phyloP scores from a whole-genome alignment of 441 rosid species.

The Arabidopsis lyrata region DNA sequence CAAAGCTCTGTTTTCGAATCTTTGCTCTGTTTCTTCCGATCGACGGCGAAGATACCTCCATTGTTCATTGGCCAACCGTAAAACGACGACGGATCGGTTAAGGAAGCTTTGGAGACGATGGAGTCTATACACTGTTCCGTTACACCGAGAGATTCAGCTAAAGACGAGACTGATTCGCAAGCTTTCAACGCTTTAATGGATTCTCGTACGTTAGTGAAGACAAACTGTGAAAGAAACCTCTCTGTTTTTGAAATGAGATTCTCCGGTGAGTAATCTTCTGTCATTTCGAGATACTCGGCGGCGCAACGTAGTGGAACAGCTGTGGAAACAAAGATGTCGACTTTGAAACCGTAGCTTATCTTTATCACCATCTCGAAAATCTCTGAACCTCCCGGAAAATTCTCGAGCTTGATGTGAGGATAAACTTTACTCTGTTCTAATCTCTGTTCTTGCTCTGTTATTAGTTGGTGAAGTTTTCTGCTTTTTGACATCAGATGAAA shows the following conservation, averaged over 20 bases:
- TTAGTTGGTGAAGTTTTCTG: slow-evolving; percentile 54
- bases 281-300: slow-evolving; percentile 69
- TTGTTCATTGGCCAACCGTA: slow-evolving; percentile 73
- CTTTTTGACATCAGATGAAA: slow-evolving; percentile 67
- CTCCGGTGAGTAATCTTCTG: slow-evolving; percentile 57
- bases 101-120: slow-evolving; percentile 47
- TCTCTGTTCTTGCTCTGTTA: slow-evolving; percentile 55
- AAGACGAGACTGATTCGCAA: slow-evolving; percentile 53
- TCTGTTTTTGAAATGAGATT: slow-evolving; percentile 60
- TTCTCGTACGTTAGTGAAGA: slow-evolving; percentile 51
- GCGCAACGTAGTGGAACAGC: slow-evolving; percentile 68
- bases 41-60: slow-evolving; percentile 22
- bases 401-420: slow-evolving; percentile 47
- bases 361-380: slow-evolving; percentile 62
- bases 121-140: slow-evolving; percentile 54
- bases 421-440: slow-evolving; percentile 45
- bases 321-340: slow-evolving; percentile 54
- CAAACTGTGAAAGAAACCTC: slow-evolving; percentile 51
- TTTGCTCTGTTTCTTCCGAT: slow-evolving; percentile 20
- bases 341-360: slow-evolving; percentile 66
- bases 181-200: slow-evolving; percentile 60
- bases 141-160: slow-evolving; percentile 52
- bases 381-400: slow-evolving; percentile 64
- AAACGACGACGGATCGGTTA: slow-evolving; percentile 52
- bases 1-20: slow-evolving; percentile 45